These are phyloP conservation scores for Malus hybrid DNA, from an alignment of 331 rosid genomes.

Conservation along the genomic window DNA sequence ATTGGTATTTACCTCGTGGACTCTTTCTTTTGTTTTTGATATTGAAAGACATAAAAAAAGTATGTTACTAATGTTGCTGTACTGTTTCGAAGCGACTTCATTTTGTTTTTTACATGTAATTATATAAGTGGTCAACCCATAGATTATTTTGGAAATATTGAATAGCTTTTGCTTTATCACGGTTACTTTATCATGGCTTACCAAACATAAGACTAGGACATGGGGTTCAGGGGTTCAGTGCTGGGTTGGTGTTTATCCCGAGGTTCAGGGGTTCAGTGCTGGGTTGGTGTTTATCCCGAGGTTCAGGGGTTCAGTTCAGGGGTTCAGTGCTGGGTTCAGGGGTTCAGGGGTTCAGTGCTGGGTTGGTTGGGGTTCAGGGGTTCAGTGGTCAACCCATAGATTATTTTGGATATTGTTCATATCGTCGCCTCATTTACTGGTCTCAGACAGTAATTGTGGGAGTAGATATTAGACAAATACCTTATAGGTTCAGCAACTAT, in stretches of 20 bases:
- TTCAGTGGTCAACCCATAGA: too few relatives aligned
- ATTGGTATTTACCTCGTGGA: too few relatives aligned
- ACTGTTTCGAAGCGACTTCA: not conserved
- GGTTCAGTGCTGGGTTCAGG: not conserved
- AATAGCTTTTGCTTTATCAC: not conserved
- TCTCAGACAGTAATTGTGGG: not conserved
- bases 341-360: not conserved
- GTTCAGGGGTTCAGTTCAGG: too few relatives aligned
- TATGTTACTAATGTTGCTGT: not conserved
- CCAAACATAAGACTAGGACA: not conserved
- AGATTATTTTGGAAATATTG: not conserved
- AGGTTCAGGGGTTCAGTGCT: too few relatives aligned
- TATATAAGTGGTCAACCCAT: not conserved
- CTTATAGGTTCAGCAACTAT: not conserved
- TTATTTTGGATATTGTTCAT: not conserved
- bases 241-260: too few relatives aligned
- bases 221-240: not conserved
- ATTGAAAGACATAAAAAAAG: not conserved
- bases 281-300: not conserved
- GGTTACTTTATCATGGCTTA: too few relatives aligned
- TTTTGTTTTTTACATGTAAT: not conserved
- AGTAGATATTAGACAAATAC: not conserved
- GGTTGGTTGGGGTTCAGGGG: too few relatives aligned
- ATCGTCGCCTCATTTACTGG: not conserved
- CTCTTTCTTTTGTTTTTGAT: too few relatives aligned